Conservation (phyloP, 176 grass and related monocot genomes). For the Rhynchospora breviuscula region DNA sequence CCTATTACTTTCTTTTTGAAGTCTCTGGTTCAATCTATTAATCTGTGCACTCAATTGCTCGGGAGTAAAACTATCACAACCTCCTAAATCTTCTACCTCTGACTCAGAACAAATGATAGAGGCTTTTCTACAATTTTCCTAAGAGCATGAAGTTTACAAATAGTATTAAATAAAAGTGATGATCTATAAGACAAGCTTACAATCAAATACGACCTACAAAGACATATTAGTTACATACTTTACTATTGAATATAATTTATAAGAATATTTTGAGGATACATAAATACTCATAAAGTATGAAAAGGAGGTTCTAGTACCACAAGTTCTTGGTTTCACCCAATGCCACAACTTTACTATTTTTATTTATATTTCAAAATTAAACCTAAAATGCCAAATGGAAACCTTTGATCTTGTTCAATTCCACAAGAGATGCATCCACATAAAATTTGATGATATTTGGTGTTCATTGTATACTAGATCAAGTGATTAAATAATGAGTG, state of each 20-base stretch:
- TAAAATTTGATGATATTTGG: too few relatives aligned
- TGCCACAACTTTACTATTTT: too few relatives aligned
- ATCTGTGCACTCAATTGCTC: constrained; percentile 66
- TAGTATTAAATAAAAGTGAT: neutral
- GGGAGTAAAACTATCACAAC: constrained; percentile 41
- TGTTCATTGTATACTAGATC: too few relatives aligned
- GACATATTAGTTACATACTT: neutral
- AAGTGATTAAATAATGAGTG: too few relatives aligned
- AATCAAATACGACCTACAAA: neutral
- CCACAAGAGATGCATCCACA: too few relatives aligned
- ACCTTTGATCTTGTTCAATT: too few relatives aligned
- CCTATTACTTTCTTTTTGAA: constrained; percentile 82
- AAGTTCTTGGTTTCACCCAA: too few relatives aligned
- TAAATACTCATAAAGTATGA: neutral
- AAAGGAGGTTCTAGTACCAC: too few relatives aligned
- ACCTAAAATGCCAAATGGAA: too few relatives aligned
- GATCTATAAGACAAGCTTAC: neutral
- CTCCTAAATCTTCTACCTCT: constrained; percentile 62
- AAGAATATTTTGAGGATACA: neutral
- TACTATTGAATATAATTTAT: neutral
- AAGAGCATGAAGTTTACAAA: neutral
- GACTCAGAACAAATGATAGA: constrained; percentile 68
- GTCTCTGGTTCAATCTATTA: constrained; percentile 56
- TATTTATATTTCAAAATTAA: too few relatives aligned
- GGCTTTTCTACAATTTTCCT: constrained; percentile 76